Evolutionary conservation across 768 basidiomycete species (phyloP).

Genomic region (Leccinum incarnatum): DNA sequence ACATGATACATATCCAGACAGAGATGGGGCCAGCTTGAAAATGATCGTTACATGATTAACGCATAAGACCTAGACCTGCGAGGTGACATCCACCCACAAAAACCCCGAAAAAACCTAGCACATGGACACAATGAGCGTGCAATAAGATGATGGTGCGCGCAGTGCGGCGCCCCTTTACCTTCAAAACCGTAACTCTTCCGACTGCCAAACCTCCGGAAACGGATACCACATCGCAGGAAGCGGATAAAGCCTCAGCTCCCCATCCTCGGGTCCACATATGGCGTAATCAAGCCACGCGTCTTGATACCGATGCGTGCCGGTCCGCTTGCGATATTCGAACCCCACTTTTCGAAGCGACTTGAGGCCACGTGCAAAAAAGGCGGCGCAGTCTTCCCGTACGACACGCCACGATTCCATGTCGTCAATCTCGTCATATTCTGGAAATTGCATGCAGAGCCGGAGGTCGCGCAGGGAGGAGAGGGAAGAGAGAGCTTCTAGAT

Average conservation of each 20-base stretch:
- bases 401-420: slow-evolving; percentile 33
- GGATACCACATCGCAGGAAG: slow-evolving; percentile 33
- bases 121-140: neutral
- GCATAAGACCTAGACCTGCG: slow-evolving; percentile 17
- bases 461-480: slow-evolving; percentile 28
- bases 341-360: slow-evolving; percentile 34
- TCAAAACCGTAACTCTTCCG: slow-evolving; percentile 26
- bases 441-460: slow-evolving; percentile 37
- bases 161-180: neutral
- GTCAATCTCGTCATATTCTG: slow-evolving; percentile 32
- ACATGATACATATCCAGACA: slow-evolving; percentile 8
- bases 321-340: slow-evolving; percentile 37
- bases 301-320: slow-evolving; percentile 35
- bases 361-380: slow-evolving; percentile 28
- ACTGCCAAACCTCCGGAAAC: slow-evolving; percentile 36
- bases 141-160: neutral
- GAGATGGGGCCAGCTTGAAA: slow-evolving; percentile 5
- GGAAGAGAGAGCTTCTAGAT: slow-evolving; percentile 30
- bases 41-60: slow-evolving; percentile 15
- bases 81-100: slow-evolving; percentile 9
- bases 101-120: slow-evolving; percentile 1
- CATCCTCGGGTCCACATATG: slow-evolving; percentile 19
- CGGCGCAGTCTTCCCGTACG: slow-evolving; percentile 27
- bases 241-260: slow-evolving; percentile 18
- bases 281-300: slow-evolving; percentile 37